Evolutionary conservation across 805 yeast genomes (phyloP).

Genomic region (Suhomyces pyralidae): DNA sequence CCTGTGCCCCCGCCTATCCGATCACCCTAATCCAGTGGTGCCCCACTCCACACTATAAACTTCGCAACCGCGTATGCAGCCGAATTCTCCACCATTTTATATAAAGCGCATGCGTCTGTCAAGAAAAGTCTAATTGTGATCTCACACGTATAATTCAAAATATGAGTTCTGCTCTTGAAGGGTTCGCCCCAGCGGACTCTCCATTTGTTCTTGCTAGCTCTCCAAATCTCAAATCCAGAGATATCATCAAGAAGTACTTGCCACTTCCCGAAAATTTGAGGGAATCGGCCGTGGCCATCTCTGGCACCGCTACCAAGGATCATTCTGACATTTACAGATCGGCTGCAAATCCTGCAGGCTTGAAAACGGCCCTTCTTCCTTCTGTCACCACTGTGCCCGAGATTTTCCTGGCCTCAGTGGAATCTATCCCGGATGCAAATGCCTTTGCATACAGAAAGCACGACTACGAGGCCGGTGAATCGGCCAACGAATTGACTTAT

Average conservation of each 20-base stretch:
- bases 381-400: conserved; percentile 17
- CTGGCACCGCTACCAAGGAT: conserved; percentile 20
- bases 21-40: background rate
- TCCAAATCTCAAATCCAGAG: conserved; percentile 8
- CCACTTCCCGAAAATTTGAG: conserved; percentile 13
- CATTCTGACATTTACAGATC: conserved; percentile 31
- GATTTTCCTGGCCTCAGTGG: conserved; percentile 16
- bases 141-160: background rate
- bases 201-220: conserved; percentile 15
- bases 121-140: background rate
- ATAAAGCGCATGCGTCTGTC: background rate
- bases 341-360: conserved; percentile 17
- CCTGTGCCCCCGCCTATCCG: background rate
- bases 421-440: conserved; percentile 9
- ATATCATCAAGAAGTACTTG: conserved; percentile 11
- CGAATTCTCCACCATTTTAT: background rate
- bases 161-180: background rate
- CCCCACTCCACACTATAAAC: background rate
- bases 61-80: background rate
- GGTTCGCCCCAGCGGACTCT: conserved; percentile 15
- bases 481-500: conserved; percentile 8
- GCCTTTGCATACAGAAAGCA: conserved; percentile 18
- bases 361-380: conserved; percentile 21
- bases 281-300: conserved; percentile 11
- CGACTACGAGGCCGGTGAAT: conserved; percentile 15